These are phyloP conservation scores for Coemansia sp. DNA, from an alignment of 192 early-diverging fungal genomes.

Conservation along the genomic window DNA sequence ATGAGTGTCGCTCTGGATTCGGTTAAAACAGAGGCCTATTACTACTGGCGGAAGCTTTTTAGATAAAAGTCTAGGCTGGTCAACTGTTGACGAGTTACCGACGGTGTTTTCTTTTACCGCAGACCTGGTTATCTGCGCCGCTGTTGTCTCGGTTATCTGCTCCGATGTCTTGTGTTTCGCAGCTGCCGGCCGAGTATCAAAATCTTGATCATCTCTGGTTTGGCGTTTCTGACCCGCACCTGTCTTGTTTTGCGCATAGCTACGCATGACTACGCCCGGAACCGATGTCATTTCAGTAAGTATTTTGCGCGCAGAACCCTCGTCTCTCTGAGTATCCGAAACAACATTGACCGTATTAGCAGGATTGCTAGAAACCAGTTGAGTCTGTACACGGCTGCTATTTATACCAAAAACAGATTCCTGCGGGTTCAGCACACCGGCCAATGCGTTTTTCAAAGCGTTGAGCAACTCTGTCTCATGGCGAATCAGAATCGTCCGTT, in stretches of 20 bases:
- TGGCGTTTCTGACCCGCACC: conserved; percentile 5
- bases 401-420: conserved; percentile 25
- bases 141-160: not conserved
- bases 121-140: not conserved
- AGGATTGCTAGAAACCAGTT: not conserved
- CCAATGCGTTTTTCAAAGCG: conserved; percentile 15
- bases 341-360: not conserved
- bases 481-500: conserved; percentile 85
- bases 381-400: conserved; percentile 13
- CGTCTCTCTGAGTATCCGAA: not conserved
- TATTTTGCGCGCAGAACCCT: not conserved
- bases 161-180: not conserved
- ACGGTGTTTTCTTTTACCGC: conserved; percentile 2
- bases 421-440: conserved; percentile 16
- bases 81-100: not conserved
- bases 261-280: conserved; percentile 24
- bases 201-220: not conserved
- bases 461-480: conserved; percentile 57
- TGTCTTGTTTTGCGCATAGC: conserved; percentile 1
- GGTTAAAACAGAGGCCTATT: conserved; percentile 37
- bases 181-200: conserved; percentile 1
- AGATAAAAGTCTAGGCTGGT: not conserved
- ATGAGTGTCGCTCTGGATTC: conserved; percentile 24
- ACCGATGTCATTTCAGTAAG: conserved; percentile 11
- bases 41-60: conserved; percentile 24